Base-by-base conservation (phyloP, 352 stramenopile species). In the Phytophthora citricola region DNA sequence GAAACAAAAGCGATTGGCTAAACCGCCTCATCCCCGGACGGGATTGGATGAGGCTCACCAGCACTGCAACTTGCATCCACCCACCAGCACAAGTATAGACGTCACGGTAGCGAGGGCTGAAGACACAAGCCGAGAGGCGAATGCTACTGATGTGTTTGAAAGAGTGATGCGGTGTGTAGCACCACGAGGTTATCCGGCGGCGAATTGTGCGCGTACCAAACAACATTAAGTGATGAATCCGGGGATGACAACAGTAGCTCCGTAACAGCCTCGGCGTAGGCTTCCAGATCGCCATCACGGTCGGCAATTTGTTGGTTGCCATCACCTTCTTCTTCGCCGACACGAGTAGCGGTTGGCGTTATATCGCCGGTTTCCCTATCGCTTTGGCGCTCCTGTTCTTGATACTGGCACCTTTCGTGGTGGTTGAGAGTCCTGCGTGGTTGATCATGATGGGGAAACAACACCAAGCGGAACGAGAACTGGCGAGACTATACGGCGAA, bases 341-440 rank as follows among this genome's bases (percentile, higher is more conserved):
- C 45, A 65, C 69, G 17, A 55, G n/a, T 10, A 68, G 51, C 34
- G 64, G 63, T 14, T 78, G 69, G 69, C 69, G 69, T 3, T 71
- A 71, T 31, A 64, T 78, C 10, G 69, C 58, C 9, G 72, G 68
- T 9, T 80, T 80, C 62, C 72, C 72, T 7, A 49, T 70, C 36
- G 59, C 63, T 1, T 49, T 78, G 31, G 72, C 68, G 1, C 58
- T 44, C 1, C 44, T 75, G 17, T 75, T 77, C 44, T 38, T 77
- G 44, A 31, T 47, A 17, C 20, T 79, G 4, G 58, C 64, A 36
- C 50, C 64, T 8, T 68, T 57, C 20, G 11, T 71, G 10, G 17
- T 72, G 24, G 64, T 68, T n/a, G 64, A 68, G 39, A 68, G 58
- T 14, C 64, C 64, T 15, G 45, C 48, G 12, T 72, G 64, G 64